Percentiles rank a stretch among this genome's conserved stretches.
Conservation (phyloP, 805 yeast species). For the Candida caryicola region DNA sequence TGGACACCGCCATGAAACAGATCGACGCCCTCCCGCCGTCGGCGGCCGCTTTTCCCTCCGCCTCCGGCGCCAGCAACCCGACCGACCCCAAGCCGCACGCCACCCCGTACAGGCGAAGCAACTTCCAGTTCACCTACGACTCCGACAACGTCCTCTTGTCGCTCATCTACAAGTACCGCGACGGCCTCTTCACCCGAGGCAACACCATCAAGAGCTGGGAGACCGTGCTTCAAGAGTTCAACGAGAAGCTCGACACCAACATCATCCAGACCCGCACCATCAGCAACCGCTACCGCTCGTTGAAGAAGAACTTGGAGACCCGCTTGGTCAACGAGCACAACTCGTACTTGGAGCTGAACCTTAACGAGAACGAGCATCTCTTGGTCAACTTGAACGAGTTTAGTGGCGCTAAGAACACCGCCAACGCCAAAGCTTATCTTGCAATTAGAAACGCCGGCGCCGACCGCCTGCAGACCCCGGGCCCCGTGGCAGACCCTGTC, state of each 20-base stretch:
- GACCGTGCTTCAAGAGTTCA: conserved; percentile 20
- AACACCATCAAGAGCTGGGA: conserved; percentile 27
- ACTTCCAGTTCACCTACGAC: conserved; percentile 25
- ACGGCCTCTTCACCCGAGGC: conserved; percentile 26
- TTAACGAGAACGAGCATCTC: conserved; percentile 25
- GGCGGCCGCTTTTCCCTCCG: too few species aligned
- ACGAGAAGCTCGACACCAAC: conserved; percentile 13
- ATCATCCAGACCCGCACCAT: conserved; percentile 26
- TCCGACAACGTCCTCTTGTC: conserved; percentile 20
- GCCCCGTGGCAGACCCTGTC: too few species aligned
- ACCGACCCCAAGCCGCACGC: too few species aligned
- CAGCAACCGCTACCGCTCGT: conserved; percentile 21
- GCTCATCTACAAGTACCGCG: conserved; percentile 17
- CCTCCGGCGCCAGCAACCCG: too few species aligned
- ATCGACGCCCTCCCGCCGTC: too few species aligned
- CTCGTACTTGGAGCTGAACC: conserved; percentile 6
- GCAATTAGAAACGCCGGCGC: background rate
- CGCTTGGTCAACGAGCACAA: conserved; percentile 11
- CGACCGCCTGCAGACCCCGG: background rate
- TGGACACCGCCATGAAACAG: too few species aligned
- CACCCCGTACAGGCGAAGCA: conserved; percentile 12
- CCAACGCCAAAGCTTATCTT: too few species aligned
- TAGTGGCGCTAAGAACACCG: conserved; percentile 8
- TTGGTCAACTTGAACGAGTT: conserved; percentile 16
- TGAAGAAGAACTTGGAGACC: conserved; percentile 20